Percentiles rank a stretch among this genome's conserved stretches.
These are phyloP conservation scores for Fusarium napiforme DNA, from an alignment of 2,329 filamentous ascomycete species.

Conservation along the genomic window DNA sequence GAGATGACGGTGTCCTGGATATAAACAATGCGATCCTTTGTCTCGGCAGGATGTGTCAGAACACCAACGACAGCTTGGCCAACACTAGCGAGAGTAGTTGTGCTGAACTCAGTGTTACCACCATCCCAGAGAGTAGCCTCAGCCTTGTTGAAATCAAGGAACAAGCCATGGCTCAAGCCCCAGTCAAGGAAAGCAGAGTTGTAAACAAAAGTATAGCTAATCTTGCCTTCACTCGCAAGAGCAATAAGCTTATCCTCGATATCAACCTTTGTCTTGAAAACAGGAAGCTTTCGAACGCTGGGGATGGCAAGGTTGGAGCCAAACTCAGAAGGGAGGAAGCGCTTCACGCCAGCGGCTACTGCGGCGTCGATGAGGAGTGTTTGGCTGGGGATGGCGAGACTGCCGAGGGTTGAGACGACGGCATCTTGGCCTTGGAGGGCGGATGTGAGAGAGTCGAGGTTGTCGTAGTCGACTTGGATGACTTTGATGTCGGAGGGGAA, in stretches of 20 bases:
- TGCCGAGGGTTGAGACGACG: constrained; percentile 54
- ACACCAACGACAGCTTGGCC: constrained; percentile 61
- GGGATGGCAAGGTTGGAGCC: constrained; percentile 50
- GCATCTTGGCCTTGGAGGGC: constrained; percentile 68
- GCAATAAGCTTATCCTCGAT: constrained; percentile 54
- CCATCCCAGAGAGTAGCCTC: constrained; percentile 60
- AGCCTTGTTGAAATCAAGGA: constrained; percentile 54
- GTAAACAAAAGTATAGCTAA: constrained; percentile 67
- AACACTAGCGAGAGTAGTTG: constrained; percentile 59
- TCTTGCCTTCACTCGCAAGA: constrained; percentile 51
- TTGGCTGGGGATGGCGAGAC: constrained; percentile 53
- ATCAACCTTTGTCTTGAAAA: constrained; percentile 63
- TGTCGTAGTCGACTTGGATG: constrained; percentile 54
- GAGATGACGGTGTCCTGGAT: constrained; percentile 57
- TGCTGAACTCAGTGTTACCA: constrained; percentile 60
- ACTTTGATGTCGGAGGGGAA: constrained; percentile 47
- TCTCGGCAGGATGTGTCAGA: constrained; percentile 61
- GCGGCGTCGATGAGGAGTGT: constrained; percentile 66
- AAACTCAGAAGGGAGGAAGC: constrained; percentile 71
- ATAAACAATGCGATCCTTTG: constrained; percentile 62
- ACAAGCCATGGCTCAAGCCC: constrained; percentile 56
- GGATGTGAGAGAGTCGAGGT: constrained; percentile 58
- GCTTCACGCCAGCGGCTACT: constrained; percentile 67
- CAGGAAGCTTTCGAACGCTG: constrained; percentile 56
- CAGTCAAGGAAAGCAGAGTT: constrained; percentile 70